Evolutionary conservation across 306 rosid species (phyloP), one percentile per base, ranked within the genome.

Genomic region (Dalbergia oliveri): DNA sequence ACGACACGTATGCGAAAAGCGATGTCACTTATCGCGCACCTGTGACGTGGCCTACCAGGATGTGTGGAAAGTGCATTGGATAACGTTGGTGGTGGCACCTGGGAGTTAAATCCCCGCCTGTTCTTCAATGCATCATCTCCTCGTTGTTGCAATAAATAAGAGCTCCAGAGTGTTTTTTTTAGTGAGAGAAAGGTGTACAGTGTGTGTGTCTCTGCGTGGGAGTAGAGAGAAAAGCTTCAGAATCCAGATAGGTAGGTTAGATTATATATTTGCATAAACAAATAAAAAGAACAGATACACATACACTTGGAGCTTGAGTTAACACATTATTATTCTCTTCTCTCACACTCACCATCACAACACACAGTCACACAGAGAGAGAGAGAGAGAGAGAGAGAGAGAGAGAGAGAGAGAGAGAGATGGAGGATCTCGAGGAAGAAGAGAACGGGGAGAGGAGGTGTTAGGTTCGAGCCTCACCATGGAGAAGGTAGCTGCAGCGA

Each of bases 401-500:
- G 41, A 43, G 39, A 68, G 49, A 49, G 74, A 18, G 47, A 12
- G 44, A 50, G 69, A 43, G 72, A 45, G 72, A 77, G 78, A 92
- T 93, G 99, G 98, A 95, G 93, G 94, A 90, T 89, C 91, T 83
- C 64, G 78, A 69, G 82, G 97, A 85, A 79, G 93, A 85, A 57
- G 94, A 81, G 86, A 85, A 80, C 78, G 76, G 73, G 82, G 66
- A 26, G 91, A 86, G 78, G 97, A 94, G 89, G 97, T 88, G 66
- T 72, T 87, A 12, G 97, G 97, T 0, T 93, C 97, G 16, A 95
- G 92, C 83, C 88, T 89, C 93, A 95, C 99, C 61, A 93, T 95
- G 99, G 99, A 95, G 96, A 95, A 90, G 80, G 99, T 95, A 10
- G 99, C 99, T 9, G 99, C 97, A 5, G 99, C 99, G 0, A 95